A percentile compares a stretch with the other conserved stretches of the same genome.
Conservation (phyloP, 2,329 filamentous ascomycete genomes). For the Fusarium pilosicola region DNA sequence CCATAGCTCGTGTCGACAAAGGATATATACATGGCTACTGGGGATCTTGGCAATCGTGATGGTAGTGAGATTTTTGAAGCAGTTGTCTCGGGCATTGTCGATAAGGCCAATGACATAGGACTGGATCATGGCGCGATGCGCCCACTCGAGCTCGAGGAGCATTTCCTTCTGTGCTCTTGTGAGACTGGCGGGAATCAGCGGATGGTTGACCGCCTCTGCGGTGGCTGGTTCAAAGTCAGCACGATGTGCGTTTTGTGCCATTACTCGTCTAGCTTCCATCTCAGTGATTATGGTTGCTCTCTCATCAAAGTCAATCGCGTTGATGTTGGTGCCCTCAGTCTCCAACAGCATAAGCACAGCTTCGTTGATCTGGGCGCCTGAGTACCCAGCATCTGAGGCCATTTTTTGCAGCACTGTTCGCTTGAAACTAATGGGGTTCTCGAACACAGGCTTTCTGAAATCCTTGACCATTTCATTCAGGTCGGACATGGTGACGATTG, state of each 20-base stretch:
- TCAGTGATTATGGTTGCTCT: slow-evolving; percentile 29
- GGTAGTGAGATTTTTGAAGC: slow-evolving; percentile 65
- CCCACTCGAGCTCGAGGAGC: slow-evolving; percentile 75
- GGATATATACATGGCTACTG: slow-evolving; percentile 65
- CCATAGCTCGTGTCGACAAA: slow-evolving; percentile 71
- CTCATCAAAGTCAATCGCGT: slow-evolving; percentile 49
- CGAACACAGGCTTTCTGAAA: slow-evolving; percentile 35
- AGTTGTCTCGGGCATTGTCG: slow-evolving; percentile 61
- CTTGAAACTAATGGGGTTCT: slow-evolving; percentile 46
- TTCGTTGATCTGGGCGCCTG: slow-evolving; percentile 44
- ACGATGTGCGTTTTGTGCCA: slow-evolving; percentile 1
- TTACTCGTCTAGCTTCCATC: slow-evolving; percentile 23
- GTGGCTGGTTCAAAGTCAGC: slow-evolving; percentile 34
- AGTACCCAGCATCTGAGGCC: slow-evolving; percentile 51
- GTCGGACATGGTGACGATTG: slow-evolving; percentile 40
- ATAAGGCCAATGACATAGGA: slow-evolving; percentile 73
- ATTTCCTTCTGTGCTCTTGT: slow-evolving; percentile 73
- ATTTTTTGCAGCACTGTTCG: slow-evolving; percentile 50
- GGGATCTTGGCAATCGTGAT: slow-evolving; percentile 73
- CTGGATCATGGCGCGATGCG: slow-evolving; percentile 73
- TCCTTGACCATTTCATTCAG: slow-evolving; percentile 39
- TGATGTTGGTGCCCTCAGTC: slow-evolving; percentile 47
- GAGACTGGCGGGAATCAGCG: slow-evolving; percentile 65
- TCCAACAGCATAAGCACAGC: slow-evolving; percentile 50
- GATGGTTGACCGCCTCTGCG: slow-evolving; percentile 42